These are phyloP conservation scores for Nemania sp. DNA, from an alignment of 2,329 filamentous ascomycete genomes.

Conservation along the genomic window DNA sequence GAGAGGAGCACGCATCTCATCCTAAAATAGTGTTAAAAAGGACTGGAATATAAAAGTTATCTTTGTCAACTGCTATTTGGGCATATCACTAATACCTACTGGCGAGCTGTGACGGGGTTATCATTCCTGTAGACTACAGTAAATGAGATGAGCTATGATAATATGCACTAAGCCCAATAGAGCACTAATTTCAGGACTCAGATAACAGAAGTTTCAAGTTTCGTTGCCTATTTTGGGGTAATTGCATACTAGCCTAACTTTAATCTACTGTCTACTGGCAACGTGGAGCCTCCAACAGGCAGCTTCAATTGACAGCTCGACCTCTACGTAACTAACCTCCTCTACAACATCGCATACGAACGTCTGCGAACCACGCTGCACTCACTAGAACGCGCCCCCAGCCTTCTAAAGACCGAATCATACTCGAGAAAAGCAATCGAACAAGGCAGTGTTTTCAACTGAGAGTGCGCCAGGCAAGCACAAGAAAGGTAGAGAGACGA, in stretches of 20 bases:
- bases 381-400: background rate
- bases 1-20: background rate
- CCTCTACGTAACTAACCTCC: no score
- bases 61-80: no score
- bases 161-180: background rate
- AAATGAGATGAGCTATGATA: constrained; percentile 25
- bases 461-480: background rate
- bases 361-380: background rate
- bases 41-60: no score
- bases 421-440: background rate
- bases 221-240: constrained; percentile 9
- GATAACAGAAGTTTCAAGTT: background rate
- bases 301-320: constrained; percentile 16
- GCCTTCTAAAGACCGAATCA: background rate
- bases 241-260: constrained; percentile 16
- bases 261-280: no score
- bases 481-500: constrained; percentile 1
- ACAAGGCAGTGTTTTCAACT: background rate
- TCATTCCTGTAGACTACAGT: background rate
- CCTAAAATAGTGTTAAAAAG: no score
- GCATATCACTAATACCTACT: no score
- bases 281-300: constrained; percentile 22
- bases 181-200: background rate
- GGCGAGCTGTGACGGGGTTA: no score
- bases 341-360: constrained; percentile 3